Evolutionary conservation across 129 eudicot genomes (phyloP).

Genomic region (Flaveria robusta): DNA sequence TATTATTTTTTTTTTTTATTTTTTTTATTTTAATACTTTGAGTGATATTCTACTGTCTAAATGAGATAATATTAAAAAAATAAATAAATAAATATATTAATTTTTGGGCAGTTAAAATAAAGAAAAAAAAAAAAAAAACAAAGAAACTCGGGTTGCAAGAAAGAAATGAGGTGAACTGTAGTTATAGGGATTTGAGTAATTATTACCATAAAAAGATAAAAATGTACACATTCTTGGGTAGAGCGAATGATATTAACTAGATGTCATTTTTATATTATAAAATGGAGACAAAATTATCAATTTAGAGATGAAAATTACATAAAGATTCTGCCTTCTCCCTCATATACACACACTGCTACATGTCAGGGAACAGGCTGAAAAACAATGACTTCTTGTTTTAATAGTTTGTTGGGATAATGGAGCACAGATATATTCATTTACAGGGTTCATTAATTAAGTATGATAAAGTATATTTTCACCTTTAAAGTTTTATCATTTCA

Average conservation of each 20-base stretch:
- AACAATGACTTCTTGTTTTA: conserved; percentile 22
- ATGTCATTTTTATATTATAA: conserved; percentile 10
- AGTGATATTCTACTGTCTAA: too few species aligned
- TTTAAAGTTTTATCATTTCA: conserved; percentile 4
- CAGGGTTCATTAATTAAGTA: conserved; percentile 21
- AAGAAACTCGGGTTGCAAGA: not conserved
- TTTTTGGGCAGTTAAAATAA: too few species aligned
- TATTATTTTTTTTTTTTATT: too few species aligned
- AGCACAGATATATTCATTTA: conserved; percentile 29
- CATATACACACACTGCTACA: conserved; percentile 28
- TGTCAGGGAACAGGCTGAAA: conserved; percentile 20
- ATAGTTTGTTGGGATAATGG: conserved; percentile 53
- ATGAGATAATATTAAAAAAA: too few species aligned
- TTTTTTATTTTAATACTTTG: not conserved
- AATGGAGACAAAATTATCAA: conserved; percentile 25
- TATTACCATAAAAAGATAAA: conserved; percentile 36
- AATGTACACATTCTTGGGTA: conserved; percentile 27
- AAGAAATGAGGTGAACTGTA: conserved; percentile 36
- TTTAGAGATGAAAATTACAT: conserved; percentile 18
- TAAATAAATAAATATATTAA: too few species aligned
- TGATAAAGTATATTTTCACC: not conserved
- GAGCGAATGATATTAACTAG: not conserved
- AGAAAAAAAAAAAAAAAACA: too few species aligned
- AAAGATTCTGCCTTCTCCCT: conserved; percentile 22
- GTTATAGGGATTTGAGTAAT: conserved; percentile 63